phyloP scores from a whole-genome alignment of 2,329 filamentous ascomycete species.

The Talaromyces sp. region DNA sequence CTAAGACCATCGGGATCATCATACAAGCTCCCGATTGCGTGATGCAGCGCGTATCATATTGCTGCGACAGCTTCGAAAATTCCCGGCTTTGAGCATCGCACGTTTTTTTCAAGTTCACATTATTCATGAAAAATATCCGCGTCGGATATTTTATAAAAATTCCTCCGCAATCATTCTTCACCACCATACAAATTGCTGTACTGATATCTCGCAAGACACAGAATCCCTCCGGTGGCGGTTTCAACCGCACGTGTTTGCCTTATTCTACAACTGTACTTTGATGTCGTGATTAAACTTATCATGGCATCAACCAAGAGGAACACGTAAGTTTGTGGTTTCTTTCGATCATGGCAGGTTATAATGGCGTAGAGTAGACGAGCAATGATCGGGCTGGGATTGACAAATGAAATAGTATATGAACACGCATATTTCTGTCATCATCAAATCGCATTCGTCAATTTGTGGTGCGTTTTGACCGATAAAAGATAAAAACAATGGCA shows the following conservation, averaged over 20 bases:
- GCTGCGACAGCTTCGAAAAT: neutral
- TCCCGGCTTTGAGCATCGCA: neutral
- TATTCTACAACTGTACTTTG: neutral
- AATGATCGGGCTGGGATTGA: neutral
- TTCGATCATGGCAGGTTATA: neutral
- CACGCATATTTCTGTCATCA: neutral
- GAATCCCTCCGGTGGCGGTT: neutral
- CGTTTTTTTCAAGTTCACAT: neutral
- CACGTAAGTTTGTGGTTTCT: neutral
- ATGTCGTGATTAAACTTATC: conserved; percentile 21
- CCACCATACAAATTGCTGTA: neutral
- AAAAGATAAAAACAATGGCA: neutral
- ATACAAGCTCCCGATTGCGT: neutral
- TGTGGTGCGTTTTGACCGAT: neutral
- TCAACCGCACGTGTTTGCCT: neutral
- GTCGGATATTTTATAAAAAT: neutral
- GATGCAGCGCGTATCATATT: neutral
- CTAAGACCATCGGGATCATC: neutral
- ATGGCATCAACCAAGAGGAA: conserved; percentile 15
- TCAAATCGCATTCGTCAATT: neutral
- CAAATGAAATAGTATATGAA: neutral
- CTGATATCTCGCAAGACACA: neutral
- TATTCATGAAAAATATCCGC: neutral
- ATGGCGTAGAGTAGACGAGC: neutral
- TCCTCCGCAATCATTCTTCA: neutral